These are phyloP conservation scores for Gaeumannomyces sp. DNA, from an alignment of 2,329 filamentous ascomycete species.

Conservation along the genomic window DNA sequence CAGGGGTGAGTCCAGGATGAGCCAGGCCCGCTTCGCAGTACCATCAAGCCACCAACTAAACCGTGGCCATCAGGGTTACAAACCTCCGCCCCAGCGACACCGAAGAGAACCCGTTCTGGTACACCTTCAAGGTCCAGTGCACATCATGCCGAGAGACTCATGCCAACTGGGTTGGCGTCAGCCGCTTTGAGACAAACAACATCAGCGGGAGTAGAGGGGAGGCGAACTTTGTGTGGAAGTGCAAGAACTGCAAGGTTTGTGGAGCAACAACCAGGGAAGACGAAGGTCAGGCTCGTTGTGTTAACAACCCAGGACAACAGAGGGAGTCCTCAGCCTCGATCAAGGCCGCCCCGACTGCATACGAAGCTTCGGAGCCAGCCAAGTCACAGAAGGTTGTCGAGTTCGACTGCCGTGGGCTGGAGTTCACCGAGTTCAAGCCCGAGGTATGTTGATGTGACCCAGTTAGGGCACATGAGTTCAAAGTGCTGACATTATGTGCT, in stretches of 20 bases:
- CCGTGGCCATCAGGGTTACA: conserved; percentile 60
- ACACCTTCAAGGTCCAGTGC: conserved; percentile 97
- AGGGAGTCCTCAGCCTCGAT: conserved; percentile 83
- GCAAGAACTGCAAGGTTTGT: conserved; percentile 89
- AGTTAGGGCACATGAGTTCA: background rate
- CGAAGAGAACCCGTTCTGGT: conserved; percentile 79
- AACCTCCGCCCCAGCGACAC: conserved; percentile 82
- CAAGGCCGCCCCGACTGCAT: conserved; percentile 64
- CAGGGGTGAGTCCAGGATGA: conserved; percentile 47
- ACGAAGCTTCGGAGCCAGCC: conserved; percentile 64
- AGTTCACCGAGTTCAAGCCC: conserved; percentile 84
- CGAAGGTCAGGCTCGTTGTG: background rate
- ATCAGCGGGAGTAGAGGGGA: conserved; percentile 90
- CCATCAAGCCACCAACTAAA: background rate
- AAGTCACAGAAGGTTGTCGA: conserved; percentile 76
- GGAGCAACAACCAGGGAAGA: background rate
- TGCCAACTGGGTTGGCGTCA: conserved; percentile 78
- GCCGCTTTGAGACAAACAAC: conserved; percentile 83
- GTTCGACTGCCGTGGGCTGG: conserved; percentile 88
- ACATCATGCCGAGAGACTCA: conserved; percentile 94
- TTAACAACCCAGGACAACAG: conserved; percentile 32
- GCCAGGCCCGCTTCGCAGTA: background rate
- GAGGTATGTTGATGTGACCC: conserved; percentile 53
- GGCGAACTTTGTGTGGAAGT: conserved; percentile 99
- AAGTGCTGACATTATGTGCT: conserved; percentile 1